These are phyloP conservation scores for Rhizopus stolonifer DNA, from an alignment of 371 early-diverging fungal genomes.

Conservation along the genomic window DNA sequence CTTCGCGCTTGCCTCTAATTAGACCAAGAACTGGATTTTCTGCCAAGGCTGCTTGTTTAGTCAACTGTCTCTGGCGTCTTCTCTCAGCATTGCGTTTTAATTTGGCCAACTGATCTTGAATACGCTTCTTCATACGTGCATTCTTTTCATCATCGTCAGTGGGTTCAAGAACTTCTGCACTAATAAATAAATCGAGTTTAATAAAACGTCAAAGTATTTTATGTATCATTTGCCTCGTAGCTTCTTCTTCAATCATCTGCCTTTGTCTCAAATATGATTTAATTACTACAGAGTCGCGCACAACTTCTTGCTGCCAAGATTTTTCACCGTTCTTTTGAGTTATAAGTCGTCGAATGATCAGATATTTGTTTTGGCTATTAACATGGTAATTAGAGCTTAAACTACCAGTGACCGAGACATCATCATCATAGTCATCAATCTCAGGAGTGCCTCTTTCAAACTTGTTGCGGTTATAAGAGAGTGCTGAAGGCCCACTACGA, in stretches of 20 bases:
- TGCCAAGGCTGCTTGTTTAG: constrained; percentile 50
- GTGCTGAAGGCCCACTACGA: constrained; percentile 30
- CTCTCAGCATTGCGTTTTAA: constrained; percentile 65
- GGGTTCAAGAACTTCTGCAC: constrained; percentile 57
- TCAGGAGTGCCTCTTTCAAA: constrained; percentile 44
- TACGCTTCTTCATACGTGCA: constrained; percentile 60
- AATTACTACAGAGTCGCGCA: constrained; percentile 83
- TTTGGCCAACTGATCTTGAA: constrained; percentile 62
- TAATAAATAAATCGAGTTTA: not conserved
- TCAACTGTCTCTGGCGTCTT: constrained; percentile 50
- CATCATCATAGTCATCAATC: constrained; percentile 53
- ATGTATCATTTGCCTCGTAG: constrained; percentile 33
- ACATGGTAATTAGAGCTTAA: constrained; percentile 56
- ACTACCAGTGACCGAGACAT: constrained; percentile 59
- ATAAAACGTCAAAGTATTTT: not conserved
- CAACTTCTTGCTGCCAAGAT: constrained; percentile 74
- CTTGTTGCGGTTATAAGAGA: constrained; percentile 29
- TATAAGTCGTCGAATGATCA: constrained; percentile 68
- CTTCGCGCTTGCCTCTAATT: constrained; percentile 57
- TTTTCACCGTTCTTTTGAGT: constrained; percentile 65
- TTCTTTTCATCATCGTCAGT: constrained; percentile 65
- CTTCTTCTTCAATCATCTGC: constrained; percentile 75
- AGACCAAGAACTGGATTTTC: constrained; percentile 57
- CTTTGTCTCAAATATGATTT: constrained; percentile 87
- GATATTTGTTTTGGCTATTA: constrained; percentile 57